Conservation (phyloP, 768 basidiomycete genomes). For the Austroboletus eburneus region DNA sequence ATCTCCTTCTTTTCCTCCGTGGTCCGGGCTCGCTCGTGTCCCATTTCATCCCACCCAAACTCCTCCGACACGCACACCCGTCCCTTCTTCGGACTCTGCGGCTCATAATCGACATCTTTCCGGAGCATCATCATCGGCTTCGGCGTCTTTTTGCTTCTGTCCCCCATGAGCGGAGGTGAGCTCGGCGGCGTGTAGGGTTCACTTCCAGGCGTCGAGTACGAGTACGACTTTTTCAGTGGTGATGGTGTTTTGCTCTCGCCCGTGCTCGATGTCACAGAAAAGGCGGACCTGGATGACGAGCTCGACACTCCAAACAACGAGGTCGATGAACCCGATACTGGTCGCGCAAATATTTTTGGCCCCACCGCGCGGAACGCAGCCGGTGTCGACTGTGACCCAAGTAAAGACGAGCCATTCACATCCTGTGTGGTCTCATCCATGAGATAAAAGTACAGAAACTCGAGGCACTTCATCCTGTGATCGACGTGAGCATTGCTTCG, state of each 20-base stretch:
- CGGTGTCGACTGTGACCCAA: slow-evolving; percentile 31
- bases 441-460: slow-evolving; percentile 93
- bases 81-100: slow-evolving; percentile 64
- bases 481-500: slow-evolving; percentile 1
- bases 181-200: slow-evolving; percentile 21
- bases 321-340: slow-evolving; percentile 15
- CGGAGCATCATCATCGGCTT: slow-evolving; percentile 58
- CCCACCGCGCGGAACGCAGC: slow-evolving; percentile 29
- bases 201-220: slow-evolving; percentile 14
- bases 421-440: slow-evolving; percentile 63
- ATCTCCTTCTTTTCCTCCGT: slow-evolving; percentile 83
- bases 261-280: slow-evolving; percentile 38
- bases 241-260: slow-evolving; percentile 35
- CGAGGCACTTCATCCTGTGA: slow-evolving; percentile 89
- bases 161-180: slow-evolving; percentile 27
- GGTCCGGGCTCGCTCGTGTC: slow-evolving; percentile 37
- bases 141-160: slow-evolving; percentile 16
- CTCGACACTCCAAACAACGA: slow-evolving; percentile 22
- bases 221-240: slow-evolving; percentile 38
- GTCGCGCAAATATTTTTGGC: slow-evolving; percentile 25
- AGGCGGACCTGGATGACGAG: slow-evolving; percentile 35
- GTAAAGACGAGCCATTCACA: slow-evolving; percentile 1
- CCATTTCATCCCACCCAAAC: slow-evolving; percentile 7
- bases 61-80: slow-evolving; percentile 29
- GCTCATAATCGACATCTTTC: slow-evolving; percentile 70